Conservation (phyloP, 768 basidiomycete genomes). For the Kwoniella sp. region DNA sequence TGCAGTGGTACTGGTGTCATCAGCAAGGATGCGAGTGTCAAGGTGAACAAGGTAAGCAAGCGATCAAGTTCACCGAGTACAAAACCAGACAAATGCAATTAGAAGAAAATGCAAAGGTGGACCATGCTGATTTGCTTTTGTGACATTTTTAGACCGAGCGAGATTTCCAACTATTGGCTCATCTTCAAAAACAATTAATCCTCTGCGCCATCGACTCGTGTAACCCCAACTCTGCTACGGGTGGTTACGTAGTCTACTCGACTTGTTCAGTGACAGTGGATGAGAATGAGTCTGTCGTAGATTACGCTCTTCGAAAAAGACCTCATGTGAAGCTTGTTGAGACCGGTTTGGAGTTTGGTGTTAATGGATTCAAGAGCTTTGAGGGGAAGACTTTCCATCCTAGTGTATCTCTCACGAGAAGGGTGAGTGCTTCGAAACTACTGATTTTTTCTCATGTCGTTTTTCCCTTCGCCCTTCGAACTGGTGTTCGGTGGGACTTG, state of each 20-base stretch:
- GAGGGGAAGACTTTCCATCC: constrained; percentile 86
- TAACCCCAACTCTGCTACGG: constrained; percentile 81
- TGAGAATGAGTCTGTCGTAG: constrained; percentile 97
- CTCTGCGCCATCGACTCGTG: constrained; percentile 97
- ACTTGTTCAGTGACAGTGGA: constrained; percentile 98
- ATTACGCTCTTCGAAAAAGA: constrained; percentile 93
- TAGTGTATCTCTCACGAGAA: constrained; percentile 74
- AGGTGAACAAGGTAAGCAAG: constrained; percentile 85
- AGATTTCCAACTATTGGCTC: constrained; percentile 93
- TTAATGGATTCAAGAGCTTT: constrained; percentile 84
- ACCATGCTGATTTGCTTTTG: neutral
- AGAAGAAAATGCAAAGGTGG: neutral
- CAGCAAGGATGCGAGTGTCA: constrained; percentile 94
- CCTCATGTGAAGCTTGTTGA: constrained; percentile 90
- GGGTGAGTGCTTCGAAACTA: constrained; percentile 58
- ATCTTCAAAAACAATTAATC: constrained; percentile 96
- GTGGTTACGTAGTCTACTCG: constrained; percentile 94
- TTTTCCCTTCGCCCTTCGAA: no score
- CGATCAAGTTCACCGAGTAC: neutral
- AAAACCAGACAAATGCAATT: neutral
- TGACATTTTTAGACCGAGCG: constrained; percentile 70
- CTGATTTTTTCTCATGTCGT: neutral
- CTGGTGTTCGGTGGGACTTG: no score
- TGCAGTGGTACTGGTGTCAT: constrained; percentile 99
- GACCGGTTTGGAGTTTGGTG: constrained; percentile 88